phyloP scores from a whole-genome alignment of 495 filamentous ascomycete genomes.

The Neurospora cerealis region DNA sequence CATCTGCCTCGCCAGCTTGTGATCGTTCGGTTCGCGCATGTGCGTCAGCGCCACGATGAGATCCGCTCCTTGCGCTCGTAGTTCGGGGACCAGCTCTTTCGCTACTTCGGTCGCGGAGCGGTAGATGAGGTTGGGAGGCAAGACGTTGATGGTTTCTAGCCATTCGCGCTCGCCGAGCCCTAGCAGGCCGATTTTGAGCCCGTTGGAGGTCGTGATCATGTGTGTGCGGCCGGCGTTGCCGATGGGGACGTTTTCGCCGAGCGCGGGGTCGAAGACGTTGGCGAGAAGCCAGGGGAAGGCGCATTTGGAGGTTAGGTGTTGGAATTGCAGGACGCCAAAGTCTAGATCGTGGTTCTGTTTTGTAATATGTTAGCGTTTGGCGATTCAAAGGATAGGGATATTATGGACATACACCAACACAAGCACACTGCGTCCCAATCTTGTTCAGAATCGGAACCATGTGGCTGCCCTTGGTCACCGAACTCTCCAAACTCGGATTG shows the following conservation, averaged over 20 bases:
- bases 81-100: conserved; percentile 53
- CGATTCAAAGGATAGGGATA: background rate
- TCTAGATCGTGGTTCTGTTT: conserved; percentile 79
- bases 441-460: conserved; percentile 83
- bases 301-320: conserved; percentile 61
- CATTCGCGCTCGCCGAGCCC: conserved; percentile 69
- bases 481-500: conserved; percentile 79
- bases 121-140: conserved; percentile 74
- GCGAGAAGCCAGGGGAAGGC: conserved; percentile 83
- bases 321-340: conserved; percentile 77
- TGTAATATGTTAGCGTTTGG: background rate
- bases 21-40: conserved; percentile 75
- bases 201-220: conserved; percentile 69
- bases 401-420: conserved; percentile 56
- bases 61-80: conserved; percentile 69
- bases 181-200: conserved; percentile 75
- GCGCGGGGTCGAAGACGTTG: conserved; percentile 70
- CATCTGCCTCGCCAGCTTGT: conserved; percentile 64
- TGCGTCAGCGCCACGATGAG: conserved; percentile 75
- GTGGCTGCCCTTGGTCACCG: conserved; percentile 74
- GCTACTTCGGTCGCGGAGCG: conserved; percentile 64
- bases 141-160: conserved; percentile 78
- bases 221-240: conserved; percentile 58
- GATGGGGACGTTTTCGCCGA: conserved; percentile 58
- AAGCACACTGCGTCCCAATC: conserved; percentile 64